Evolutionary conservation across 1,284 basidiomycete species (phyloP).

Genomic region (Volvariella volvacea): DNA sequence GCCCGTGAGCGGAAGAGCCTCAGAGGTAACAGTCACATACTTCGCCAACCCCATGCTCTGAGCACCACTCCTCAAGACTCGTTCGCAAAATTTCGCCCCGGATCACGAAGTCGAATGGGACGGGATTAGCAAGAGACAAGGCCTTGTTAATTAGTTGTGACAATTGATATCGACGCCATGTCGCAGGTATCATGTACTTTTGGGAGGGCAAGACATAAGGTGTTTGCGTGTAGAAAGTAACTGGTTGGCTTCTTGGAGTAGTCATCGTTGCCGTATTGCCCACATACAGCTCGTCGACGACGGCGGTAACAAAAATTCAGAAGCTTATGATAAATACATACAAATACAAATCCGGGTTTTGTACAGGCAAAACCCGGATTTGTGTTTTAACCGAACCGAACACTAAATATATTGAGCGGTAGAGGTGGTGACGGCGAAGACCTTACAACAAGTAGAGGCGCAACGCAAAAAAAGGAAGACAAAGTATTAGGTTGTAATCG

Average conservation of each 20-base stretch:
- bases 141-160: conserved; percentile 98
- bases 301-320: no score
- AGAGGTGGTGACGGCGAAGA: no score
- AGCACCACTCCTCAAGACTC: conserved; percentile 74
- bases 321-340: no score
- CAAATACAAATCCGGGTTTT: no score
- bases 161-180: conserved; percentile 94
- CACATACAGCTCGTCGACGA: no score
- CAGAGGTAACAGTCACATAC: conserved; percentile 25
- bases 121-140: conserved; percentile 62
- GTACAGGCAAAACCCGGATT: no score
- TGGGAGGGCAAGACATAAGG: conserved; percentile 80
- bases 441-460: no score
- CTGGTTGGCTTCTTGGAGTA: conserved; percentile 34
- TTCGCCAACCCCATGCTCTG: conserved; percentile 66
- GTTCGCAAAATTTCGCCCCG: conserved; percentile 76
- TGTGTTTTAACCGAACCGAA: no score
- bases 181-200: conserved; percentile 90
- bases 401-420: no score
- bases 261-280: no score
- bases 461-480: no score
- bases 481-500: no score
- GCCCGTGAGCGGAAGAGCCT: neutral
- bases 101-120: conserved; percentile 94
- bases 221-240: conserved; percentile 78